These are phyloP conservation scores for Coemansia sp. DNA, from an alignment of 192 early-diverging fungal genomes.

Conservation along the genomic window DNA sequence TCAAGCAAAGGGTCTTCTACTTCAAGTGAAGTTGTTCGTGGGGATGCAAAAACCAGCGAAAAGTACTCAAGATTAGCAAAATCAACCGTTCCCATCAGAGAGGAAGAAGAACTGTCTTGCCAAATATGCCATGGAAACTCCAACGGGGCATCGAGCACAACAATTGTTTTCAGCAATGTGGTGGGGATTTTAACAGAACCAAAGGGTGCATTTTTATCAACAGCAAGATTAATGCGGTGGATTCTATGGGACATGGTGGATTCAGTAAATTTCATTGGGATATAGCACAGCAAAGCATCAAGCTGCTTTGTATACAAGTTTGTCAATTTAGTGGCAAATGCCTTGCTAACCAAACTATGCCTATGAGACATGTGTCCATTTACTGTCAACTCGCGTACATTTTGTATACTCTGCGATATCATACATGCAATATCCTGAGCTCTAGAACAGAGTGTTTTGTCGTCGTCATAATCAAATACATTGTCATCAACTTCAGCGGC, in stretches of 20 bases:
- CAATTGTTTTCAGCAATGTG: neutral
- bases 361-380: neutral
- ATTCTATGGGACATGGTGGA: neutral
- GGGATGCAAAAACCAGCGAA: neutral
- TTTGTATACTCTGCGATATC: neutral
- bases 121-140: neutral
- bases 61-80: neutral
- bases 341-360: neutral
- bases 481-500: neutral
- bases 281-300: neutral
- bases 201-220: neutral
- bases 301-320: neutral
- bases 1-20: neutral
- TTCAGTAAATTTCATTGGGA: neutral
- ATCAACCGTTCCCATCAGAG: neutral
- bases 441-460: neutral
- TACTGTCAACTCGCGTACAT: neutral
- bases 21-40: neutral
- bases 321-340: neutral
- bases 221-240: neutral
- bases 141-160: neutral
- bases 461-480: neutral
- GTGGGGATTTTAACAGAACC: neutral
- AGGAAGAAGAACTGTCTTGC: neutral
- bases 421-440: neutral